phyloP scores from a whole-genome alignment of 2,329 filamentous ascomycete genomes.

The Elsinoe ampelina region DNA sequence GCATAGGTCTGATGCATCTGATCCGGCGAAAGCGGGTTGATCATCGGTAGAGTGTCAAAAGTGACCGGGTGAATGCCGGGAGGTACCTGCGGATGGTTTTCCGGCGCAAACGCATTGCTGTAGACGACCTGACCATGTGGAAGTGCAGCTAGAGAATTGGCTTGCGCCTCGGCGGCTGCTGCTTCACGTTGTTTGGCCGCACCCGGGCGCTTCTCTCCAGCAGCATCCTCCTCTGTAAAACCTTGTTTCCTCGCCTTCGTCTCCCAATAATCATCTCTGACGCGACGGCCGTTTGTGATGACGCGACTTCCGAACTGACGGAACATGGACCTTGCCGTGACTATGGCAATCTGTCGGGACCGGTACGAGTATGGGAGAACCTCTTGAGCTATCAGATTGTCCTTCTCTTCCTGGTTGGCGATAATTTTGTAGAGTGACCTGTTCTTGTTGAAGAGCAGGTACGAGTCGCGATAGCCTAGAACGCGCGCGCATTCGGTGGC shows the following conservation, averaged over 20 bases:
- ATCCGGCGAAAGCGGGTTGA: constrained; percentile 70
- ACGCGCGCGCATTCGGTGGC: constrained; percentile 95
- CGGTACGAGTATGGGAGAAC: constrained; percentile 95
- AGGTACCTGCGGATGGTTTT: constrained; percentile 27
- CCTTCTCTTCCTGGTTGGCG: constrained; percentile 89
- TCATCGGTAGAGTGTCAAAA: constrained; percentile 69
- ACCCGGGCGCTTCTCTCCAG: constrained; percentile 91
- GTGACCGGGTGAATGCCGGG: constrained; percentile 63
- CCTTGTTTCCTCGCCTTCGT: constrained; percentile 94
- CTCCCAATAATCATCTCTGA: constrained; percentile 98
- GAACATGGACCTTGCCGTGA: constrained; percentile 97
- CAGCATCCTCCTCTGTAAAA: constrained; percentile 92
- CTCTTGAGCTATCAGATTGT: constrained; percentile 88
- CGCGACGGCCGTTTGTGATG: constrained; percentile 78
- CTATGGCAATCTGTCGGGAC: constrained; percentile 96
- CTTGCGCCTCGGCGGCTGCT: constrained; percentile 54
- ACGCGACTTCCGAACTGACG: constrained; percentile 94
- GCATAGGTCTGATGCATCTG: constrained; percentile 75
- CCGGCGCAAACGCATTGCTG: constrained; percentile 44
- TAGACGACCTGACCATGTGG: constrained; percentile 84
- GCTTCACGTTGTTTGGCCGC: constrained; percentile 81
- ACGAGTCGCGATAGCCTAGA: constrained; percentile 91
- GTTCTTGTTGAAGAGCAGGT: constrained; percentile 97
- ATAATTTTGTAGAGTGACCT: constrained; percentile 96
- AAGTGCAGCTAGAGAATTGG: constrained; percentile 52